Percentiles rank a stretch among this genome's conserved stretches.
These are phyloP conservation scores for Hyaloscypha bicolor DNA, from an alignment of 495 filamentous ascomycete species.

Conservation along the genomic window DNA sequence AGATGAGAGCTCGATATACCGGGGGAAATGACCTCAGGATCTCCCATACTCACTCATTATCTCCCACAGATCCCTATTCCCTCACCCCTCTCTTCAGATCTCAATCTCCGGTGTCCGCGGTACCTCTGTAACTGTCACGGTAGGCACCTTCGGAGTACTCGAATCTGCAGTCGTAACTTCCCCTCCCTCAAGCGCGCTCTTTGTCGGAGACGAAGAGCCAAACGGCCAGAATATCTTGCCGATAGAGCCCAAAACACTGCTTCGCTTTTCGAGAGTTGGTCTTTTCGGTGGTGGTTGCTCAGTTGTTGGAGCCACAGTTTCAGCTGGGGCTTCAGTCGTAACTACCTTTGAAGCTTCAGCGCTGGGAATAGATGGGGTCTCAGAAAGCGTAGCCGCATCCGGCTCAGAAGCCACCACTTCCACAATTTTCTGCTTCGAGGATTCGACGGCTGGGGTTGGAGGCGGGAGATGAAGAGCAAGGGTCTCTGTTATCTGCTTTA, in stretches of 20 bases:
- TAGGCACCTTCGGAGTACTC: background rate
- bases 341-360: background rate
- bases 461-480: constrained; percentile 6
- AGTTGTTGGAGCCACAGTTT: background rate
- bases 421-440: background rate
- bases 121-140: background rate
- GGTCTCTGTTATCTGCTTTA: constrained; percentile 11
- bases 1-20: background rate
- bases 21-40: too few relatives aligned
- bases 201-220: background rate
- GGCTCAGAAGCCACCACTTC: background rate
- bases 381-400: background rate
- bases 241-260: constrained; percentile 14
- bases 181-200: background rate
- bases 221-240: constrained; percentile 23
- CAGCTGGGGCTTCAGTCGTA: background rate
- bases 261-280: constrained; percentile 11
- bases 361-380: background rate
- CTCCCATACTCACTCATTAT: too few relatives aligned
- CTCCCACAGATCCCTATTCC: background rate
- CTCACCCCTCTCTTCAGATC: background rate
- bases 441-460: background rate
- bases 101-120: background rate
- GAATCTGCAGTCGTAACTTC: background rate
- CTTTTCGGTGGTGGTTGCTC: background rate